Base-by-base conservation (phyloP, 2,329 filamentous ascomycete genomes). In the Epichloe hybrida region DNA sequence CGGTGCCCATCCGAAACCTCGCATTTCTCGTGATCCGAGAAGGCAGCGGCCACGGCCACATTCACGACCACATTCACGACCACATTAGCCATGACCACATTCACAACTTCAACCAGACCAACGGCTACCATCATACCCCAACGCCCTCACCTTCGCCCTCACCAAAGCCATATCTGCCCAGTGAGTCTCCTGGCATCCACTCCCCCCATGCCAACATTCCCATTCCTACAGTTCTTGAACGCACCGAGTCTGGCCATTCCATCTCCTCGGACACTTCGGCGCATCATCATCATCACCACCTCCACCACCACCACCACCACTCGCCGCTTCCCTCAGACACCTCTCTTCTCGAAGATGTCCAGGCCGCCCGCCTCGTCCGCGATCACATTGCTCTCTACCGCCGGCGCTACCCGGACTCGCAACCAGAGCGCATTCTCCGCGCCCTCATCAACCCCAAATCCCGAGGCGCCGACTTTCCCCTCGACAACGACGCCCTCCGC, bases 401-500 rank as follows among this genome's bases (percentile, higher is more conserved):
- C 17, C 70, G 73, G 21, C 68, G 72, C 43, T 67, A 65, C 50
- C 68, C 69, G 12, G 67, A 76, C 54, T 76, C 76, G 23, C 73
- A 73, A 48, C 73, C 78, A 50, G 75, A 75, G 54, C 73, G 78
- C 39, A 80, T 81, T 51, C 67, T 83, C 20, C 72, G 73, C 53
- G 72, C 73, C 27, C 71, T 83, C 47, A 79, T 83, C 59, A 72
- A 69, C 49, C 76, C 67, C 5, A 73, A 72, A 52, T 66, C 67
- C 6, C 64, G 65, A 5, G 64, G 68, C 5, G 68, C 69, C 20
- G 70, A 74, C 39, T 77, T 79, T 47, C 66, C 69, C 1, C 71
- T 83, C 35, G 79, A 82, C 64, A 72, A 81, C 56, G 67, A 72
- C 13, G 76, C 77, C 4, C 69, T 83, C 2, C 69, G 72, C 46